Evolutionary conservation across 2,329 filamentous ascomycete genomes (phyloP), one percentile per base, ranked within the genome.

Genomic region (Fusarium chuoi): DNA sequence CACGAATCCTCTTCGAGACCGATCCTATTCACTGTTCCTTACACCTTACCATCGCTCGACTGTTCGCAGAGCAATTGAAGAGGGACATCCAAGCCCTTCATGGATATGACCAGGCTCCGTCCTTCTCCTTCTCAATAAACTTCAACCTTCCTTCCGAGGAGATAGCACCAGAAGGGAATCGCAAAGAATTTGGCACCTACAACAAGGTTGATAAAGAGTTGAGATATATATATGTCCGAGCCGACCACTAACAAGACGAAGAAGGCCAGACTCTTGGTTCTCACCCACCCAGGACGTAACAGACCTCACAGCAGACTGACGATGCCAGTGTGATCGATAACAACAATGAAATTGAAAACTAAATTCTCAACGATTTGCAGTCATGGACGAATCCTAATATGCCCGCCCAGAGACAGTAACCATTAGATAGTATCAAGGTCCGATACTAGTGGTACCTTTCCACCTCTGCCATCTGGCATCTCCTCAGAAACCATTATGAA

Each of bases 61-160:
- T 91, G 7, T 91, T 91, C 75, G 87, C 87, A 1, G 83, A 85
- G 18, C 88, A 90, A 81, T 83, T 91, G 7, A 81, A 83, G 54
- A 70, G 77, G 5, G 89, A 91, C 74, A 70, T 86, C 7, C 75
- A 71, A 1, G 76, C 84, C 1, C 81, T 90, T 3, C 77, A 82
- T 8, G 82, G 81, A n/a, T 77, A 78, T 12, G 82, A 86, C 48
- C 75, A 80, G 46, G 83, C 83, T 42, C 14, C 39, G 6, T 17
- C 13, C 22, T 7, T 42, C 22, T n/a, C 22, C 22, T n/a, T 42
- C 14, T 42, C 22, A n/a, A 42, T 17, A 17, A 42, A n/a, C 5
- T n/a, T 41, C 39, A 41, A 41, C 13, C 8, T n/a, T 41, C 8
- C 13, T n/a, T 41, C 22, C 22, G 39, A 41, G 39, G 13, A 41